Conservation (phyloP, 805 yeast species). For the Vanderwaltozyma yarrowii region DNA sequence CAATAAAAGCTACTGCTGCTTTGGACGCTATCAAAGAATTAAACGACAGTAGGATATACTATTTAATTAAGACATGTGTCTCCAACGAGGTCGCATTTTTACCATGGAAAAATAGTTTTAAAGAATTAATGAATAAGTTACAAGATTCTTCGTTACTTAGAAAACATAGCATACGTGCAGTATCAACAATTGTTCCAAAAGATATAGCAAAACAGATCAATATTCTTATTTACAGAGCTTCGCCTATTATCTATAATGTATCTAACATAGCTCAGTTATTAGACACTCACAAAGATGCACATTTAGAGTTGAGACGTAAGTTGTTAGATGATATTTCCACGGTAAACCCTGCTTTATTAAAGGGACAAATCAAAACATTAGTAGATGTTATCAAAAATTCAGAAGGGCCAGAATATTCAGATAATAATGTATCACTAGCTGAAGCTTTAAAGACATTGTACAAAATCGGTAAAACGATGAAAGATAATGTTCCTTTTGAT, state of each 20-base stretch:
- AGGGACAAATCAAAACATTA: conserved; percentile 45
- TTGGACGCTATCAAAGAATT: conserved; percentile 43
- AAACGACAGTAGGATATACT: conserved; percentile 49
- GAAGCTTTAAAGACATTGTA: conserved; percentile 49
- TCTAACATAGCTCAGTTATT: conserved; percentile 50
- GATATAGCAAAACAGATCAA: conserved; percentile 46
- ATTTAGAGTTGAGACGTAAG: conserved; percentile 32
- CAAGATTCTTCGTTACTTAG: conserved; percentile 41
- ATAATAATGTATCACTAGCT: conserved; percentile 13
- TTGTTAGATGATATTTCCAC: conserved; percentile 49
- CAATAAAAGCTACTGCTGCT: conserved; percentile 37
- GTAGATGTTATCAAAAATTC: conserved; percentile 27
- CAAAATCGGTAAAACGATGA: conserved; percentile 44
- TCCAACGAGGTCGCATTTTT: conserved; percentile 49
- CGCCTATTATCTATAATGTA: conserved; percentile 53
- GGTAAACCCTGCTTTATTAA: conserved; percentile 53
- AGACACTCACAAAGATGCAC: conserved; percentile 25
- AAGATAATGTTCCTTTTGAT: conserved; percentile 38
- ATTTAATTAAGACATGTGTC: conserved; percentile 44
- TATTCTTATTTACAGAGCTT: conserved; percentile 49
- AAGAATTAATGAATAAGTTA: conserved; percentile 50
- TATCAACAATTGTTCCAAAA: conserved; percentile 32
- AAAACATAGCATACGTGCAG: conserved; percentile 25
- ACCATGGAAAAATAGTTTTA: conserved; percentile 49
- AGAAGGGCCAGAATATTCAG: conserved; percentile 7